Evolutionary conservation across 2,329 filamentous ascomycete species (phyloP).

Genomic region (Sporothrix protearum): DNA sequence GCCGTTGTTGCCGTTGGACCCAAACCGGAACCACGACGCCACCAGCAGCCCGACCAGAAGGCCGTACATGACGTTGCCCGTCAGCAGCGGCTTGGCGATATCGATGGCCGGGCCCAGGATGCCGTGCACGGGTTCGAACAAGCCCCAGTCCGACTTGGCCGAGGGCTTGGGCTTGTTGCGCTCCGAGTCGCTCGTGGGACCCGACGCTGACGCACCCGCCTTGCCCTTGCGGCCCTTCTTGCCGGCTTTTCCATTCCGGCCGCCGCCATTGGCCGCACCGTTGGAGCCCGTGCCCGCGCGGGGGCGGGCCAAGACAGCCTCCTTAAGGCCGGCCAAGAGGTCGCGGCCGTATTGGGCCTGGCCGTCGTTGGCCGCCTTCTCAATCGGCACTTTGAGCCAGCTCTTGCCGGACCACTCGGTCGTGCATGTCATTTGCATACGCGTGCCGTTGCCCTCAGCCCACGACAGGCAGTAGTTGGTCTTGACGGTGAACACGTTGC

Average conservation of each 20-base stretch:
- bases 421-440: slow-evolving; percentile 80
- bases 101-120: slow-evolving; percentile 67
- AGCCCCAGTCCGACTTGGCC: slow-evolving; percentile 62
- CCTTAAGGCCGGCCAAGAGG: slow-evolving; percentile 69
- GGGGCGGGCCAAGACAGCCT: slow-evolving; percentile 64
- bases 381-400: slow-evolving; percentile 95
- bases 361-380: slow-evolving; percentile 90
- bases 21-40: slow-evolving; percentile 68
- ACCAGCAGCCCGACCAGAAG: slow-evolving; percentile 70
- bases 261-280: slow-evolving; percentile 35
- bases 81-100: slow-evolving; percentile 67
- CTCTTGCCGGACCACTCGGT: slow-evolving; percentile 98
- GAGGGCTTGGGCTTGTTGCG: slow-evolving; percentile 40
- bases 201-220: slow-evolving; percentile 43
- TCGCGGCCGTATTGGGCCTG: slow-evolving; percentile 80
- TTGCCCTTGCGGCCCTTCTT: slow-evolving; percentile 54
- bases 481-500: slow-evolving; percentile 86
- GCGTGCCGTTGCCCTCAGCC: slow-evolving; percentile 81
- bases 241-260: slow-evolving; percentile 28
- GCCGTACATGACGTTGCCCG: slow-evolving; percentile 72
- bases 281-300: slow-evolving; percentile 46
- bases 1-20: slow-evolving; percentile 42
- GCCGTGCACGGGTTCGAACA: slow-evolving; percentile 72
- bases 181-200: slow-evolving; percentile 41
- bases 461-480: slow-evolving; percentile 93